Base-by-base conservation (phyloP, 345 rosid genomes). In the Sonneratia caseolaris region DNA sequence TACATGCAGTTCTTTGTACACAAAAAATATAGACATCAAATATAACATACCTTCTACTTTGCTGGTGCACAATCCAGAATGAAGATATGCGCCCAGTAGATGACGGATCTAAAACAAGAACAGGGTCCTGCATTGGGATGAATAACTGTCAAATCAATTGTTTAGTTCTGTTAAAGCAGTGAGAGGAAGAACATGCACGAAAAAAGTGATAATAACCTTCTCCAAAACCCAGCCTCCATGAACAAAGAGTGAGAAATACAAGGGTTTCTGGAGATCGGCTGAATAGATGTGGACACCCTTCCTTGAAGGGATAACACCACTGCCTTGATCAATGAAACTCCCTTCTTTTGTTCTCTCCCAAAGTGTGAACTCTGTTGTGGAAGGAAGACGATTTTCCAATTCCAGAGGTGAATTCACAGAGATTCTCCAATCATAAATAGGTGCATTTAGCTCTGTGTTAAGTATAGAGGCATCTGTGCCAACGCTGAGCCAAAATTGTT, bases 401-500 rank as follows among this genome's bases (percentile, higher is more conserved):
- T 86, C 92, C 85, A 95, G 79, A 70, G 98, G 98, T 74, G 98
- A 84, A 77, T 77, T 89, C 38, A 95, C 76, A 68, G 96, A 88
- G 78, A 95, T 86, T 82, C 81, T 88, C 99, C 99, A 95, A 81
- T 95, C 99, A 83, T 92, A 95, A 61, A 95, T 93, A 57, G 98
- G 99, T 79, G 82, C 75, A 85, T 95, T 95, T 70, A 89, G 81
- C 73, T 95, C 99, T 43, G 99, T 90, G 64, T 89, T 86, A 77
- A 95, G 99, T 79, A 89, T 85, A 14, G 91, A 81, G 7, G 99
- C 99, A 79, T 95, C 99, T 73, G 91, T 82, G 71, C 97, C 90
- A 61, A 88, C 73, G 73, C 97, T 92, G 71, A 95, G 89, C 99
- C 99, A 95, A 74, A 90, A 77, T 67, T 84, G 88, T 79, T 86